A percentile compares a stretch with the other conserved stretches of the same genome.
phyloP scores from a whole-genome alignment of 225 moss, liverwort and hornwort species.

The Anthoceros angustus region DNA sequence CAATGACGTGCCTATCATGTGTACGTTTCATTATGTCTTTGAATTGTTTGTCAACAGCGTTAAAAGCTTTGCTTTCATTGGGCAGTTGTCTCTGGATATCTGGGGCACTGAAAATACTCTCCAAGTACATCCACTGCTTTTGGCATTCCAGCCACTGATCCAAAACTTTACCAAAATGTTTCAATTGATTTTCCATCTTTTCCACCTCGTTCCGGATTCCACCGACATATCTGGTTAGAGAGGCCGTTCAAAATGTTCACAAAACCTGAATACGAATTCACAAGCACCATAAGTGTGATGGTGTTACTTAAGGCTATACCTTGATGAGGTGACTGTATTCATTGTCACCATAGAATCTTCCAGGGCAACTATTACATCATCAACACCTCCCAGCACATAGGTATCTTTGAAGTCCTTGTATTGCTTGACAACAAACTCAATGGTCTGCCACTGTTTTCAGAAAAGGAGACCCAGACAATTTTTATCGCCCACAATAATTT shows the following conservation, averaged over 20 bases:
- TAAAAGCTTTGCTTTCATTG: slow-evolving; percentile 95
- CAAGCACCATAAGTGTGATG: not conserved
- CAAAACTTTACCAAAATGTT: slow-evolving; percentile 70
- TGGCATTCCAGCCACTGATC: slow-evolving; percentile 92
- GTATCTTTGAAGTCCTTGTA: slow-evolving; percentile 84
- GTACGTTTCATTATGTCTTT: slow-evolving; percentile 93
- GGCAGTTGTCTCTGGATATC: slow-evolving; percentile 89
- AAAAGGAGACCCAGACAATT: not conserved
- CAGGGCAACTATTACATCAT: slow-evolving; percentile 53
- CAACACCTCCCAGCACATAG: slow-evolving; percentile 66
- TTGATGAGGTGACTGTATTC: slow-evolving; percentile 80
- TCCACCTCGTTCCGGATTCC: slow-evolving; percentile 71
- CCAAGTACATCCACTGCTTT: slow-evolving; percentile 97
- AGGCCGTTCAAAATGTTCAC: not conserved
- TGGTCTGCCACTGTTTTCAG: slow-evolving; percentile 37
- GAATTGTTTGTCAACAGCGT: slow-evolving; percentile 84
- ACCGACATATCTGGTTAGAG: slow-evolving; percentile 31
- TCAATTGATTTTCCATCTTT: slow-evolving; percentile 59
- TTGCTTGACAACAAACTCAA: slow-evolving; percentile 66
- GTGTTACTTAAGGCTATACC: slow-evolving; percentile 16
- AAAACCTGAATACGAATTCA: not conserved
- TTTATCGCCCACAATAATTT: not conserved
- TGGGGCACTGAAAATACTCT: slow-evolving; percentile 82
- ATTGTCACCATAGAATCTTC: slow-evolving; percentile 91
- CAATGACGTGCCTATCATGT: slow-evolving; percentile 40